Conservation (phyloP, 1,284 basidiomycete genomes). For the Apiotrichum montevideense region DNA sequence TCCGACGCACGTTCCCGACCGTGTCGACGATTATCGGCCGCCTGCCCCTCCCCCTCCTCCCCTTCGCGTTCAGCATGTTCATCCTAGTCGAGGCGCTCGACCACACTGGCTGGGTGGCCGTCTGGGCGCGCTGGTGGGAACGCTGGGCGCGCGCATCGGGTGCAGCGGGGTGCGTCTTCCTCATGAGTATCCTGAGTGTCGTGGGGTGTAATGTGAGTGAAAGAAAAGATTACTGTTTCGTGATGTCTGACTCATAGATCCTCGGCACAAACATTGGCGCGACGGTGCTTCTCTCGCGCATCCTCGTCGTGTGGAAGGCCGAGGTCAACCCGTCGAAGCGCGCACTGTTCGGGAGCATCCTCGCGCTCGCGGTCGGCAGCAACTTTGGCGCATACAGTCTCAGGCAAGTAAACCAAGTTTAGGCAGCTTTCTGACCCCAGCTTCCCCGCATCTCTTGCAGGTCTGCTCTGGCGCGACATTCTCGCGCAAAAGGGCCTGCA, state of each 20-base stretch:
- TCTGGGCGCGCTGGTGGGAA: constrained; percentile 71
- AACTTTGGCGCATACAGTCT: constrained; percentile 91
- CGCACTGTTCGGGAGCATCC: constrained; percentile 46
- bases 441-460: constrained; percentile 80
- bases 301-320: constrained; percentile 39
- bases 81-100: constrained; percentile 83
- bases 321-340: constrained; percentile 31
- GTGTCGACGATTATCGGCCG: constrained; percentile 62
- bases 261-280: constrained; percentile 94
- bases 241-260: constrained; percentile 45
- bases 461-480: constrained; percentile 78
- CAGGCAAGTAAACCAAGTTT: constrained; percentile 51
- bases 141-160: constrained; percentile 49
- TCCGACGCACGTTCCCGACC: constrained; percentile 60
- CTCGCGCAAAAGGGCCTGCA: constrained; percentile 68
- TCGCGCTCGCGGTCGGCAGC: constrained; percentile 68
- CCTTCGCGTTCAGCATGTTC: constrained; percentile 93
- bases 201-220: constrained; percentile 69
- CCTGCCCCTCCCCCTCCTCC: constrained; percentile 54
- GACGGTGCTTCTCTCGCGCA: constrained; percentile 70
- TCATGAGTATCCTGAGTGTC: constrained; percentile 55
- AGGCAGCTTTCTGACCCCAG: constrained; percentile 7
- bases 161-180: constrained; percentile 49
- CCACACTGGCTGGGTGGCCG: constrained; percentile 81
- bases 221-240: too few species aligned